Conservation (phyloP, 1,284 basidiomycete genomes). For the Cutaneotrichosporon sp. region DNA sequence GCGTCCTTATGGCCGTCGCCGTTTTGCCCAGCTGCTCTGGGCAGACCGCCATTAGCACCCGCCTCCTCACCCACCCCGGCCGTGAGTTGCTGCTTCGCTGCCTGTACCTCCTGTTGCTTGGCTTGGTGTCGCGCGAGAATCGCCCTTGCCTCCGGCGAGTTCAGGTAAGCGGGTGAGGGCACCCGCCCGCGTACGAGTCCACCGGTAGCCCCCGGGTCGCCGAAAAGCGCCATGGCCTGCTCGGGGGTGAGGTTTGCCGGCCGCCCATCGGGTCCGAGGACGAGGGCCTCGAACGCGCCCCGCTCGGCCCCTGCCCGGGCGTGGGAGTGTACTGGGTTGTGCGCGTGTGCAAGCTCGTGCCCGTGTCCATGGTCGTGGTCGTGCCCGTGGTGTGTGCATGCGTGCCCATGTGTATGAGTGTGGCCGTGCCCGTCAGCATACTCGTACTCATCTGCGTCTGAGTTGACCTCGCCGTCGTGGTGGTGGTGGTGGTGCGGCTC, state of each 20-base stretch:
- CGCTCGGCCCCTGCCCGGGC: neutral
- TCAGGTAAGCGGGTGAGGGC: neutral
- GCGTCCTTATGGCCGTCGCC: neutral
- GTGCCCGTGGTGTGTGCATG: conserved; percentile 10
- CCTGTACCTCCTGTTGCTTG: neutral
- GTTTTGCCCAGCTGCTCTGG: neutral
- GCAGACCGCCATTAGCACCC: too few relatives aligned
- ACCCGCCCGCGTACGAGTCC: neutral
- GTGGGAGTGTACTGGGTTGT: conserved; percentile 11
- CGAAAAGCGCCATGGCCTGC: conserved; percentile 1
- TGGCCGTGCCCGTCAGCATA: conserved; percentile 8
- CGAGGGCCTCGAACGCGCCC: neutral
- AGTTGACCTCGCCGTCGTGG: conserved; percentile 23
- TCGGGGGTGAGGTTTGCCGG: conserved; percentile 1
- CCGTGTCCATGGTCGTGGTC: conserved; percentile 16
- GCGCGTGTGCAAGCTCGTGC: conserved; percentile 22
- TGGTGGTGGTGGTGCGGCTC: conserved; percentile 16
- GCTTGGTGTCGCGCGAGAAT: neutral
- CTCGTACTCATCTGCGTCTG: conserved; percentile 22
- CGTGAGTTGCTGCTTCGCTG: neutral
- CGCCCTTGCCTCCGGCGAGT: neutral
- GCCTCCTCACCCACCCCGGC: neutral
- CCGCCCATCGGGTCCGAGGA: neutral
- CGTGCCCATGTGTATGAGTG: conserved; percentile 5
- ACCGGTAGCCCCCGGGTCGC: neutral